A percentile compares a stretch with the other conserved stretches of the same genome.
phyloP scores from a whole-genome alignment of 352 stramenopile species.

The Phytophthora agathidicida region DNA sequence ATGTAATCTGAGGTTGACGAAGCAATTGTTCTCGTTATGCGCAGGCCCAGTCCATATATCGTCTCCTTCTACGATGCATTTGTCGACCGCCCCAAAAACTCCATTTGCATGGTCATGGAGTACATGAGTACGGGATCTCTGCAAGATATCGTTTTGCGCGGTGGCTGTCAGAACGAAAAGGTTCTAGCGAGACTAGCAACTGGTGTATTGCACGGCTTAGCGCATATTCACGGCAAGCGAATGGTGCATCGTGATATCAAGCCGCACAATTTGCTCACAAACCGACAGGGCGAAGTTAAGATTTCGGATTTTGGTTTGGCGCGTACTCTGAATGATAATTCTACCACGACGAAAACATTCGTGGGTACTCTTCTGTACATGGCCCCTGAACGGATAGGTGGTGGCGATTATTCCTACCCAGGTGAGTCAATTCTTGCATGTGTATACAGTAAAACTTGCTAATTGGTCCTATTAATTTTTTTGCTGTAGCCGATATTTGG shows the following conservation, averaged over 20 bases:
- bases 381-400: slow-evolving; percentile 93
- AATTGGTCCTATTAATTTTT: not conserved
- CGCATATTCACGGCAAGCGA: slow-evolving; percentile 87
- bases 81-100: slow-evolving; percentile 87
- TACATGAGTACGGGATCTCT: slow-evolving; percentile 93
- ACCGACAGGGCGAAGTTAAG: slow-evolving; percentile 85
- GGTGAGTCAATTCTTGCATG: slow-evolving; percentile 28
- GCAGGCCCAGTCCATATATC: slow-evolving; percentile 86
- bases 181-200: slow-evolving; percentile 75
- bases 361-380: slow-evolving; percentile 95
- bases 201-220: slow-evolving; percentile 79
- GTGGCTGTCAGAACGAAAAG: slow-evolving; percentile 85
- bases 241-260: slow-evolving; percentile 95
- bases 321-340: slow-evolving; percentile 78
- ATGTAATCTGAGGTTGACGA: not conserved
- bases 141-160: slow-evolving; percentile 87
- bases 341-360: slow-evolving; percentile 89
- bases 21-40: slow-evolving; percentile 10
- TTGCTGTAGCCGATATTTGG: slow-evolving; percentile 74
- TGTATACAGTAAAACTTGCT: not conserved
- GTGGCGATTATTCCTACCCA: slow-evolving; percentile 91
- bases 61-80: slow-evolving; percentile 95
- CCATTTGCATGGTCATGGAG: slow-evolving; percentile 92
- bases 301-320: slow-evolving; percentile 91
- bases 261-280: slow-evolving; percentile 90